Evolutionary conservation across 768 basidiomycete genomes (phyloP), one percentile per base, ranked within the genome.

Genomic region (Omphalotus guepiniiformis): DNA sequence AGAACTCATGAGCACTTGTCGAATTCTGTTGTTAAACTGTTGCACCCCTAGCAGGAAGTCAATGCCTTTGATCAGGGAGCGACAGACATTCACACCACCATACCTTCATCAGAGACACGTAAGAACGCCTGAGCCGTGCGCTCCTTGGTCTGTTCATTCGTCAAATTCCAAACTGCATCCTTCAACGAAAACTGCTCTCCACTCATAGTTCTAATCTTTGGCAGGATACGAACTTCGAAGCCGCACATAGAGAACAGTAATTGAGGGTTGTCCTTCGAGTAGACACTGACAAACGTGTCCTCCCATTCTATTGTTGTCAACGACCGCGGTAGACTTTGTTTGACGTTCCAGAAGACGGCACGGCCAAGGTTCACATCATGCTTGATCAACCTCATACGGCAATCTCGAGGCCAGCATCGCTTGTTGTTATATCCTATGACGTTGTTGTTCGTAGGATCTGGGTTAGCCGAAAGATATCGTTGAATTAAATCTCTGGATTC

Each of bases 221-320:
- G 96, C 35, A 99, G 70, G 60, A 99, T 98, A 46, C 96, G 93
- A 49, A 99, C 78, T 68, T 99, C 96, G 59, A 99, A 99, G n/a
- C 94, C 93, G 59, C 84, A 91, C 95, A 98, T 98, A 3, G 94
- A 93, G 75, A 97, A 99, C 34, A 99, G 73, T 22, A 99, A 70
- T 57, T 99, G 96, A 21, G 96, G 96, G 67, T 98, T 99, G 62
- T 98, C 88, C 64, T 90, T 89, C 6, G 94, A 97, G 69, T 90
- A 99, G 38, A 98, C 95, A 48, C 92, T 94, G 55, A 93, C 91
- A 58, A 94, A 93, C 0, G 94, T 93, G 61, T 97, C 93, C 53
- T 98, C 95, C 96, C 96, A 98, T 59, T 97, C 96, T 60, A 99
- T 98, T 0, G 96, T 97, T 0, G 96, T 98, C 53, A 99, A 70